Conservation (phyloP, 495 filamentous ascomycete species). For the Mycothermus thermophilus region DNA sequence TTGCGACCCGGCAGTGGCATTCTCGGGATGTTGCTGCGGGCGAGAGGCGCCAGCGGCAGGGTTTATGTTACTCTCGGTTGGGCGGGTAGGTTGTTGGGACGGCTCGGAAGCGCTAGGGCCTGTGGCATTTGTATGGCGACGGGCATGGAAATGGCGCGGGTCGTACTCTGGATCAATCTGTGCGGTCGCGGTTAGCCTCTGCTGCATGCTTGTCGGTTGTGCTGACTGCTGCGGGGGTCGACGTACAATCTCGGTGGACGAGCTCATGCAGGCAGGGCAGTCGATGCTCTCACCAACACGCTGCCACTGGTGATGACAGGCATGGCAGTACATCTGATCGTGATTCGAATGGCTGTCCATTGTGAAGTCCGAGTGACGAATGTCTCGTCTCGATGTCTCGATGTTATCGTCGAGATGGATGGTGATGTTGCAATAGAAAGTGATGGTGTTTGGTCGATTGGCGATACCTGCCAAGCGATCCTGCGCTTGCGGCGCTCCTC, state of each 20-base stretch:
- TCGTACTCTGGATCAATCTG: constrained; percentile 13
- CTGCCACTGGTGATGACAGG: constrained; percentile 18
- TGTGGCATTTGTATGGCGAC: neutral
- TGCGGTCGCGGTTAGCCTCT: constrained; percentile 1
- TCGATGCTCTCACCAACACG: constrained; percentile 9
- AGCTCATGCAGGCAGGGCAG: constrained; percentile 12
- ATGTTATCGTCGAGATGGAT: too few relatives aligned
- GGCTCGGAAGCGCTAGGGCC: too few relatives aligned
- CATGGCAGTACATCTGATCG: constrained; percentile 15
- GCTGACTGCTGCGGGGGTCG: neutral
- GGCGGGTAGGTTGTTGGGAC: too few relatives aligned
- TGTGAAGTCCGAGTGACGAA: too few relatives aligned
- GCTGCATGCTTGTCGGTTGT: too few relatives aligned
- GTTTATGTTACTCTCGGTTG: too few relatives aligned
- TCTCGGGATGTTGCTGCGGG: neutral
- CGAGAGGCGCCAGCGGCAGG: neutral
- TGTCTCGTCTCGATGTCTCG: too few relatives aligned
- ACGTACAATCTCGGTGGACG: constrained; percentile 15
- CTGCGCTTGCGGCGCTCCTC: too few relatives aligned
- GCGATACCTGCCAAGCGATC: too few relatives aligned
- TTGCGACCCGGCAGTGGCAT: neutral
- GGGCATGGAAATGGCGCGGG: constrained; percentile 14
- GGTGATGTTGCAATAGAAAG: too few relatives aligned
- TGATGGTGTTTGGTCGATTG: too few relatives aligned
- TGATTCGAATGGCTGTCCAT: constrained; percentile 7